These are phyloP conservation scores for Williopsis jadinii DNA, from an alignment of 1,139 yeast species.

Conservation along the genomic window DNA sequence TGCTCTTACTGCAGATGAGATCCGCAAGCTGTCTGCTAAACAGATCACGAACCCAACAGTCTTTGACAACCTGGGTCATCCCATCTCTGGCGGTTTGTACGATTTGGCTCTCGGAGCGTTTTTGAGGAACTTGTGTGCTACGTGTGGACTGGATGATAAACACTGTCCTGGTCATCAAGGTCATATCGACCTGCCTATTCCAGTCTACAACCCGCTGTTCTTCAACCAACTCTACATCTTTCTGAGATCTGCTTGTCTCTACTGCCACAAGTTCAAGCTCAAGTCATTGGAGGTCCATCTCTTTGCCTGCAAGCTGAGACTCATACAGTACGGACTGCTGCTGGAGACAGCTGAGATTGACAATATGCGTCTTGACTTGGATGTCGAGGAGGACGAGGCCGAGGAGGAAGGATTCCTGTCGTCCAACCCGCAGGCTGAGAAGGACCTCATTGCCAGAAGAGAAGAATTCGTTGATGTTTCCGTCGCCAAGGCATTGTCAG, in stretches of 20 bases:
- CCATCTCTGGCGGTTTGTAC: conserved; percentile 87
- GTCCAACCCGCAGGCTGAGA: conserved; percentile 23
- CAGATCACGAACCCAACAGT: conserved; percentile 94
- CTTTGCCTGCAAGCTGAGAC: conserved; percentile 67
- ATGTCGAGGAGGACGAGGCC: conserved; percentile 22
- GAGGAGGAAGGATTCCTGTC: conserved; percentile 31
- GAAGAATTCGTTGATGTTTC: conserved; percentile 63
- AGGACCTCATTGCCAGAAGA: conserved; percentile 50
- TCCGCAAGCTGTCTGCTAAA: conserved; percentile 81
- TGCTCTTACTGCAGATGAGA: conserved; percentile 73
- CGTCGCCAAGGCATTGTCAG: conserved; percentile 68
- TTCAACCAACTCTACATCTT: conserved; percentile 85
- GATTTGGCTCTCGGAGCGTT: conserved; percentile 95
- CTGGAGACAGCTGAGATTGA: conserved; percentile 74
- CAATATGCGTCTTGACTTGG: conserved; percentile 39
- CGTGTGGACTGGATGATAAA: conserved; percentile 93
- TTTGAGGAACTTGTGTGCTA: conserved; percentile 74
- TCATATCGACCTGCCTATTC: conserved; percentile 92
- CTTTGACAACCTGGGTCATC: conserved; percentile 93
- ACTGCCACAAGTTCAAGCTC: conserved; percentile 81
- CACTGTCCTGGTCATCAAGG: conserved; percentile 99
- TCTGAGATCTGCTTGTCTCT: conserved; percentile 80
- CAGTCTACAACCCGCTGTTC: conserved; percentile 91
- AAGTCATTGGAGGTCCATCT: conserved; percentile 63
- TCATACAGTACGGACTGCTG: conserved; percentile 84